Evolutionary conservation across 768 basidiomycete genomes (phyloP).

Genomic region (Panaeolus papilionaceus): DNA sequence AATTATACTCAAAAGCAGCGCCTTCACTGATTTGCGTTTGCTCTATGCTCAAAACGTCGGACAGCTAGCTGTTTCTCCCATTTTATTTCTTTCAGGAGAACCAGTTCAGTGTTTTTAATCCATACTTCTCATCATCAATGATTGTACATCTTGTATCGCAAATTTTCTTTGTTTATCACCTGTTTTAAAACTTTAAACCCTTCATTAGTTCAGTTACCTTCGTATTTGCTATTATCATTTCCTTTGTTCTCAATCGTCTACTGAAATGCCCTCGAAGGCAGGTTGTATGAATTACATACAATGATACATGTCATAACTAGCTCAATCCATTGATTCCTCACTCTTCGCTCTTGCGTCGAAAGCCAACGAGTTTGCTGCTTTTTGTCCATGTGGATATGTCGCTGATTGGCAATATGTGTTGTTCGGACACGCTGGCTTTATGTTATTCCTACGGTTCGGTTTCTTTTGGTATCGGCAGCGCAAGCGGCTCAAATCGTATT

Average conservation of each 20-base stretch:
- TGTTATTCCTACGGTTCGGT: not conserved
- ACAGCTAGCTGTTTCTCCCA: slow-evolving; percentile 3
- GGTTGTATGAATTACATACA: slow-evolving; percentile 10
- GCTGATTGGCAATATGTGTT: not conserved
- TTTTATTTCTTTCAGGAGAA: not conserved
- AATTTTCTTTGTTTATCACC: slow-evolving; percentile 1
- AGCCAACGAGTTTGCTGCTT: not conserved
- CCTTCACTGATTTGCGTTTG: not conserved
- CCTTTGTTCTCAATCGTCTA: not conserved
- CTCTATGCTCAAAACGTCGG: not conserved
- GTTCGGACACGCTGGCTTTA: too few species aligned
- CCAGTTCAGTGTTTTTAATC: not conserved
- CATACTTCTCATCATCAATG: slow-evolving; percentile 3
- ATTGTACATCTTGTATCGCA: slow-evolving; percentile 11
- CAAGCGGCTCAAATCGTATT: not conserved
- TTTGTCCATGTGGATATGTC: not conserved
- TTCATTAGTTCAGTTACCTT: slow-evolving; percentile 7
- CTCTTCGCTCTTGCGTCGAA: not conserved
- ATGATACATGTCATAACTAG: slow-evolving; percentile 7
- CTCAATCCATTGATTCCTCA: not conserved
- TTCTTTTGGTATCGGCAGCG: not conserved
- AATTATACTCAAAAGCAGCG: slow-evolving; percentile 12
- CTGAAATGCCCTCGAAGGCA: slow-evolving; percentile 11
- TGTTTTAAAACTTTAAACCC: not conserved
- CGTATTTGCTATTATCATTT: not conserved